phyloP scores from a whole-genome alignment of 1,139 yeast species.

The Meyerozyma guilliermondii region DNA sequence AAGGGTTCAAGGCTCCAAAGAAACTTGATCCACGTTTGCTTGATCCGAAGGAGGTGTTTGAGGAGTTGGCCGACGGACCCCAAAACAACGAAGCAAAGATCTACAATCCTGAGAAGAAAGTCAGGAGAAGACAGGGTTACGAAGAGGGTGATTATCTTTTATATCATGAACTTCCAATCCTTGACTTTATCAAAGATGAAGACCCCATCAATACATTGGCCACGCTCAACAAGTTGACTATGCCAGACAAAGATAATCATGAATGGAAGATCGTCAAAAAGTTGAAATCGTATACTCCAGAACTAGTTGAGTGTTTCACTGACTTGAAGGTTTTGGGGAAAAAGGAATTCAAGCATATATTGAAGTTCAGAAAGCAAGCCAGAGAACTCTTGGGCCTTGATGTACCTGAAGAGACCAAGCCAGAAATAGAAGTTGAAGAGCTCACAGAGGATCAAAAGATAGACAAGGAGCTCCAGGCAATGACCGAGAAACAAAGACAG shows the following conservation, averaged over 20 bases:
- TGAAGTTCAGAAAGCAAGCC: slow-evolving; percentile 86
- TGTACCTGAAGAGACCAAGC: slow-evolving; percentile 39
- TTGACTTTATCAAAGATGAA: slow-evolving; percentile 76
- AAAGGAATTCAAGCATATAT: slow-evolving; percentile 79
- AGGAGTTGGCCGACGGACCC: slow-evolving; percentile 75
- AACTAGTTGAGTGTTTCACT: slow-evolving; percentile 74
- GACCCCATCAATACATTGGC: slow-evolving; percentile 87
- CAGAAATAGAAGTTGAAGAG: slow-evolving; percentile 56
- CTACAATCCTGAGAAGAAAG: slow-evolving; percentile 88
- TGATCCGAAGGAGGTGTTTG: slow-evolving; percentile 91
- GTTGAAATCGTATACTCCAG: slow-evolving; percentile 71
- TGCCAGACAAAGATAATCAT: slow-evolving; percentile 52
- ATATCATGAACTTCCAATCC: slow-evolving; percentile 65
- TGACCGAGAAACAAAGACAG: slow-evolving; percentile 67
- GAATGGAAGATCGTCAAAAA: slow-evolving; percentile 71
- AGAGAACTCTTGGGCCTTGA: slow-evolving; percentile 75
- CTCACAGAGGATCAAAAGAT: slow-evolving; percentile 87
- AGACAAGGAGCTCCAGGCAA: slow-evolving; percentile 72
- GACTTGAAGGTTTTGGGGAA: slow-evolving; percentile 92
- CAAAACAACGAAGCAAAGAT: slow-evolving; percentile 88
- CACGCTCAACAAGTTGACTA: slow-evolving; percentile 51
- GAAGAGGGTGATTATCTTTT: slow-evolving; percentile 87
- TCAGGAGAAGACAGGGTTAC: slow-evolving; percentile 92
- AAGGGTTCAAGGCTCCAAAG: slow-evolving; percentile 93
- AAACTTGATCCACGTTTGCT: slow-evolving; percentile 87